Percentiles rank a stretch among this genome's conserved stretches.
Conservation (phyloP, 2,329 filamentous ascomycete genomes). For the Trichoderma cornu-damae region DNA sequence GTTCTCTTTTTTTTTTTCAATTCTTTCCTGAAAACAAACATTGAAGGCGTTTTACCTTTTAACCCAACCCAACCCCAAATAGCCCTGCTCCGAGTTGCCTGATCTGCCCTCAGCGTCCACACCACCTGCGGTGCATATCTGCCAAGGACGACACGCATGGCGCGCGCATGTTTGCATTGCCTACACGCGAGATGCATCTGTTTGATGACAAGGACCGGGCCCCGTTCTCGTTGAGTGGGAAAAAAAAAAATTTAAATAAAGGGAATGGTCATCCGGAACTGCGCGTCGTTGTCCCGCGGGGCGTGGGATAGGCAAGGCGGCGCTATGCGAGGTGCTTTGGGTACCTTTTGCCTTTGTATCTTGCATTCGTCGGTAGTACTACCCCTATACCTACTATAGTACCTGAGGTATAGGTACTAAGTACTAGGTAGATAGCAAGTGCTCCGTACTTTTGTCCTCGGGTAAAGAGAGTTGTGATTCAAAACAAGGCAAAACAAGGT, state of each 20-base stretch:
- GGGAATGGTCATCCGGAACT: too few species aligned
- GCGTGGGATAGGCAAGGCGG: too few species aligned
- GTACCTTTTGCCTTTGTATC: too few species aligned
- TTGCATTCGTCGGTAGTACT: too few species aligned
- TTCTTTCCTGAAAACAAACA: too few species aligned
- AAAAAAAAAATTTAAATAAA: not conserved
- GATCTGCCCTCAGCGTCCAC: not conserved
- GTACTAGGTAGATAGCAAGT: constrained; percentile 4
- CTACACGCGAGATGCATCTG: not conserved
- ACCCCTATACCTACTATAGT: too few species aligned
- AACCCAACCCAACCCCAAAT: not conserved
- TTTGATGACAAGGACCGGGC: too few species aligned
- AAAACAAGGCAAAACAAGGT: not conserved
- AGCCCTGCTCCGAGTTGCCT: not conserved
- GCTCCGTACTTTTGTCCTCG: too few species aligned
- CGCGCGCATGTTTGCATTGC: not conserved
- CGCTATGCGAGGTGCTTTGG: not conserved
- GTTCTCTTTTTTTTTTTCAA: too few species aligned
- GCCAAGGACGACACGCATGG: not conserved
- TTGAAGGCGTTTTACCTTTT: constrained; percentile 11
- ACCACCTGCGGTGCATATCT: not conserved
- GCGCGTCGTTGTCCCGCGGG: too few species aligned
- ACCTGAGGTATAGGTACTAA: too few species aligned
- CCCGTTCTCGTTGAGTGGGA: not conserved
- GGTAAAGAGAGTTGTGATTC: too few species aligned